Conservation (phyloP, 2,329 filamentous ascomycete genomes). For the Akanthomyces muscarius region DNA sequence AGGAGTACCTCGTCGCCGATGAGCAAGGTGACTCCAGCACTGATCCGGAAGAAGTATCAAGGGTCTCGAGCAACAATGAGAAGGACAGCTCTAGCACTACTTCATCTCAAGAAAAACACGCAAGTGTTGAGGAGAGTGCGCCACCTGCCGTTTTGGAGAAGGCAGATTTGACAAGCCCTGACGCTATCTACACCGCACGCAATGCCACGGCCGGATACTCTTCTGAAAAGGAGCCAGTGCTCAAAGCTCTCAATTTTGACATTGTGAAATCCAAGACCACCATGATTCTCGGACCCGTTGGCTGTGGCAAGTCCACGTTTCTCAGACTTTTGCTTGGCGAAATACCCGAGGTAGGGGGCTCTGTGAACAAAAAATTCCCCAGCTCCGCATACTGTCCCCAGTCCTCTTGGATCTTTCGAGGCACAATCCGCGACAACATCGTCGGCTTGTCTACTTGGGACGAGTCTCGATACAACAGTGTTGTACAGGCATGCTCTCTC, state of each 20-base stretch:
- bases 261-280: constrained; percentile 20
- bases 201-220: constrained; percentile 18
- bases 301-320: constrained; percentile 25
- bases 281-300: constrained; percentile 25
- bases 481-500: constrained; percentile 22
- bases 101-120: background rate
- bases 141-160: background rate
- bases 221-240: constrained; percentile 6
- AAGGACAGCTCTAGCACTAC: background rate
- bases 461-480: constrained; percentile 22
- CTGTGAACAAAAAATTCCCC: constrained; percentile 14
- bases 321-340: constrained; percentile 24
- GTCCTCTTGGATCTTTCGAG: constrained; percentile 24
- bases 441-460: constrained; percentile 21
- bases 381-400: constrained; percentile 25
- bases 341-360: constrained; percentile 20
- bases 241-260: constrained; percentile 18
- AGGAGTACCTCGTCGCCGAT: constrained; percentile 21
- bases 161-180: background rate
- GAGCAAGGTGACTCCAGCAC: constrained; percentile 18
- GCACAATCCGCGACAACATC: constrained; percentile 26
- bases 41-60: background rate
- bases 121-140: background rate
- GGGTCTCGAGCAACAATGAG: background rate
- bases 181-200: background rate